phyloP scores from a whole-genome alignment of 164 flowering plant genomes.

The Tetracentron sinense region DNA sequence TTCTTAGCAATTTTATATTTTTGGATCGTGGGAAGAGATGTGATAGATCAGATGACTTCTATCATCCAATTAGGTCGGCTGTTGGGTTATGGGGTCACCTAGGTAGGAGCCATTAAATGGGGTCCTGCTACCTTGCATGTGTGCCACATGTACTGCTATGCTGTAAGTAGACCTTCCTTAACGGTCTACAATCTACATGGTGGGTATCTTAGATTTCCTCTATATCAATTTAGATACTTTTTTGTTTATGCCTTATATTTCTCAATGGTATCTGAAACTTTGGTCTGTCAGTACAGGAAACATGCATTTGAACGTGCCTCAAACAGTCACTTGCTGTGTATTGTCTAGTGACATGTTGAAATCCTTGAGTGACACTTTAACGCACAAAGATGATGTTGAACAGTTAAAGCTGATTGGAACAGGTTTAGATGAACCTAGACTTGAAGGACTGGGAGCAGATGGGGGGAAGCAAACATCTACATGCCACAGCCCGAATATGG shows the following conservation, averaged over 20 bases:
- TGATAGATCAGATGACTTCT: no score
- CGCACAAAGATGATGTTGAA: slow-evolving; percentile 20
- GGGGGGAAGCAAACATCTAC: slow-evolving; percentile 10
- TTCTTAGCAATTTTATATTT: no score
- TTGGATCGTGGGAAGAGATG: no score
- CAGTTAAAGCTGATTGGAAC: slow-evolving; percentile 13
- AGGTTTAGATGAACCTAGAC: slow-evolving; percentile 5
- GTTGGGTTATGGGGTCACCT: background rate
- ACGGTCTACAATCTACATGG: background rate
- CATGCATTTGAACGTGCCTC: slow-evolving; percentile 39
- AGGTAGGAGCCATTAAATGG: background rate
- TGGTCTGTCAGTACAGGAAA: slow-evolving; percentile 35
- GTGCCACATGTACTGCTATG: background rate
- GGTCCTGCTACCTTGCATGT: background rate
- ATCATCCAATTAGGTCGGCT: background rate
- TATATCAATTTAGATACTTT: background rate
- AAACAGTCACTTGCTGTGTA: slow-evolving; percentile 63
- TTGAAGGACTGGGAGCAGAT: slow-evolving; percentile 15
- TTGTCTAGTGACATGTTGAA: slow-evolving; percentile 57
- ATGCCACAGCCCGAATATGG: slow-evolving; percentile 1
- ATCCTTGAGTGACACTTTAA: slow-evolving; percentile 30
- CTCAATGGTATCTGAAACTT: background rate
- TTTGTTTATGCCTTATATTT: background rate
- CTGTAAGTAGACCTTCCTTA: background rate
- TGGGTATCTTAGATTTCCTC: slow-evolving; percentile 3